Evolutionary conservation across 352 stramenopile species (phyloP), one percentile per base, ranked within the genome.

Genomic region (Globisporangium echinulatum): DNA sequence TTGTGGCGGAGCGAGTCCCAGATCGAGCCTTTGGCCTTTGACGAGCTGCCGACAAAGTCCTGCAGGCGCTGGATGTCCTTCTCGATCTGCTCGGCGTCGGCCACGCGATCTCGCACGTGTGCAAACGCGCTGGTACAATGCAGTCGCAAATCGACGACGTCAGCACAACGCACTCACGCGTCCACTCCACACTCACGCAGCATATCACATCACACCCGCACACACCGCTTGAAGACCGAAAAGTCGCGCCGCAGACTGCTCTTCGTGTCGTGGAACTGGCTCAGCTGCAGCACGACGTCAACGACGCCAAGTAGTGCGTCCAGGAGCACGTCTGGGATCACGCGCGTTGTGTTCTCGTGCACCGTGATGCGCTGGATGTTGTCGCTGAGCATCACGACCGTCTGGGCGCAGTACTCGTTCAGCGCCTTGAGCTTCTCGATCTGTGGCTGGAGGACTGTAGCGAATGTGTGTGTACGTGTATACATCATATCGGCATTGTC

Each of bases 181-280:
- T 33, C 25, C 25, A 33, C 25, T 33, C 25, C 25, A 33, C 2
- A 33, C 25, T 33, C 25, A 33, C 25, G 25, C 25, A 33, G 25
- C 25, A 33, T 1, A 33, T 33, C 25, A 25, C 3, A 9, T 17
- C n/a, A n/a, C 43, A 38, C 4, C 48, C 7, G 4, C 11, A 67
- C 61, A 0, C 51, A 89, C 75, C 82, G 67, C 62, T 92, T 92
- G 58, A 82, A 90, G 4, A 89, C 70, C 0, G 78, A 80, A 40
- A 90, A 92, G 58, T 92, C 82, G 59, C 90, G 90, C 10, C 74
- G 75, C 3, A 90, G 58, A 67, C 80, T 82, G 52, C 69, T 80
- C 44, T 90, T 92, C 7, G 63, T 72, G 49, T 92, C 81, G 36
- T 87, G 73, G 13, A 92, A 68, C 36, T 86, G 70, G 17, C 83